Base-by-base conservation (phyloP, 2,329 filamentous ascomycete genomes). In the Epichloe gansuensis region DNA sequence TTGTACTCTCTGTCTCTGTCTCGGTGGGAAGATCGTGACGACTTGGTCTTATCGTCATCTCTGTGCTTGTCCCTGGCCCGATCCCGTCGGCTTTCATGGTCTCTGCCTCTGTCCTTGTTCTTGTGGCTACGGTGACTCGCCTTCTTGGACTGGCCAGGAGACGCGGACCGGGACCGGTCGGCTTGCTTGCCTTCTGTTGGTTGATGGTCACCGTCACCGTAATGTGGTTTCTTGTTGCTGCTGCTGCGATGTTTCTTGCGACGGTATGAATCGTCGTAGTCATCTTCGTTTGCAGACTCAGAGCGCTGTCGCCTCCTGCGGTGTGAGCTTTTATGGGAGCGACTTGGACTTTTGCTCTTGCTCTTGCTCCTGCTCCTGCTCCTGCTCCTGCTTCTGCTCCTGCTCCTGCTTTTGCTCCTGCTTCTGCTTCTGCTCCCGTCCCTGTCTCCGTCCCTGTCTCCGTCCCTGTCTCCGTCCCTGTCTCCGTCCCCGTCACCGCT, bases 161-260 rank as follows among this genome's bases (percentile, higher is more conserved):
- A 88, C 5, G 75, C 74, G 5, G 85, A 87, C 53, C 84, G 75
- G 0, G 82, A 81, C 49, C 77, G 75, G 47, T 81, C 76, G 12
- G 71, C 69, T 57, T 73, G 61, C 56, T 72, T 71, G 47, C 73
- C 68, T 57, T 68, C 64, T 52, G 57, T 65, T 43, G 68, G 57
- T 39, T 65, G 65, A n/a, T 60, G 48, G 56, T 73, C 71, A 17
- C 76, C 75, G 47, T 76, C 73, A 15, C 69, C 68, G 57, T 69
- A 59, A 52, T 72, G 62, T 44, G 68, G 64, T 54, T 50, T 50
- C 40, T 50, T 50, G 48, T 27, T 43, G 40, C 70, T 68, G 53
- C 71, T 67, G 65, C 68, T 70, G 57, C 64, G 71, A 57, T 76
- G 71, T 56, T 70, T 73, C 53, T 76, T 77, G 59, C 77, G 76